Percentiles rank a stretch among this genome's conserved stretches.
These are phyloP conservation scores for Dipteronia sinensis DNA, from an alignment of 345 rosid species.

Conservation along the genomic window DNA sequence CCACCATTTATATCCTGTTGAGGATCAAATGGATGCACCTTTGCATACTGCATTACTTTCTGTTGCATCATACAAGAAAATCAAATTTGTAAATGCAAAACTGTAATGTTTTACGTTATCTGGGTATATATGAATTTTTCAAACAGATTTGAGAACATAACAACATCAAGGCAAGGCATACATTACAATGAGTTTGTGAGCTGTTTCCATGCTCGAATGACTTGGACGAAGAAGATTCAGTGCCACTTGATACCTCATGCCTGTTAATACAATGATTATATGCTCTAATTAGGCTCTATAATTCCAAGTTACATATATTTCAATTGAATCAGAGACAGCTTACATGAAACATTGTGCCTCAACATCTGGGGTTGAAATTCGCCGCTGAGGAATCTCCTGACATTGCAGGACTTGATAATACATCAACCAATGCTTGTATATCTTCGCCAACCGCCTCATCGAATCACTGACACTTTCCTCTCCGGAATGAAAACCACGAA, in stretches of 20 bases:
- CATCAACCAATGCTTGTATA: conserved; percentile 71
- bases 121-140: background rate
- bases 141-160: conserved; percentile 2
- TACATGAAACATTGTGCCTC: conserved; percentile 33
- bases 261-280: conserved; percentile 32
- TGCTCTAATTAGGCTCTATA: background rate
- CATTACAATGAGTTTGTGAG: conserved; percentile 24
- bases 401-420: conserved; percentile 67
- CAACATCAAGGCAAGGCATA: conserved; percentile 20
- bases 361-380: conserved; percentile 7
- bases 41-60: conserved; percentile 44
- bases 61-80: conserved; percentile 13
- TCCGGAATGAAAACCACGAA: background rate
- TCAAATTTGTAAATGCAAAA: background rate
- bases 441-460: conserved; percentile 51
- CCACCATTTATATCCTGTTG: conserved; percentile 27
- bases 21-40: conserved; percentile 45
- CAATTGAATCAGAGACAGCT: conserved; percentile 6
- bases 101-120: background rate
- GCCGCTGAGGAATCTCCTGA: conserved; percentile 44
- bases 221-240: conserved; percentile 26
- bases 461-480: conserved; percentile 28
- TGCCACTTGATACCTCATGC: conserved; percentile 25
- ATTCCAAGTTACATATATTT: background rate
- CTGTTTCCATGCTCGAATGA: conserved; percentile 27